These are phyloP conservation scores for Notholithocarpus densiflorus DNA, from an alignment of 306 rosid genomes.

Conservation along the genomic window DNA sequence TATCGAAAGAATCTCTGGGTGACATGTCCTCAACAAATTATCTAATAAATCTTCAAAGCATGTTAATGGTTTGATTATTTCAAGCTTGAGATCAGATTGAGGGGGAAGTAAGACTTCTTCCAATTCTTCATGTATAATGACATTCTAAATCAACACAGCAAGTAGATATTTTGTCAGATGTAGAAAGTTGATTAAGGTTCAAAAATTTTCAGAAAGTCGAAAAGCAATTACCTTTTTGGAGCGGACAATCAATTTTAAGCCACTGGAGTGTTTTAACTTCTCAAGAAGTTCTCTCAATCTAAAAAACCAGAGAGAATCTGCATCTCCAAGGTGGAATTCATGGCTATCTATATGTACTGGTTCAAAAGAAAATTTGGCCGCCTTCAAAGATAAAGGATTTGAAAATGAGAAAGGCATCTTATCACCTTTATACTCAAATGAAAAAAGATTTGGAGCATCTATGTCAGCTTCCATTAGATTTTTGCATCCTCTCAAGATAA, in stretches of 20 bases:
- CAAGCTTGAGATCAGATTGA: constrained; percentile 11
- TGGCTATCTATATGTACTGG: not conserved
- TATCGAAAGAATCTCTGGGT: constrained; percentile 31
- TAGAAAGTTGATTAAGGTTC: not conserved
- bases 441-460: constrained; percentile 31
- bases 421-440: constrained; percentile 40
- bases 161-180: constrained; percentile 3
- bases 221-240: constrained; percentile 35
- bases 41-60: constrained; percentile 17
- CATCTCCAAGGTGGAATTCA: not conserved
- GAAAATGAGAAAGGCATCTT: constrained; percentile 24
- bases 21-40: constrained; percentile 28
- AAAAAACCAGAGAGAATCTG: not conserved
- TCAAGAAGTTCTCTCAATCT: constrained; percentile 14
- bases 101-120: constrained; percentile 17
- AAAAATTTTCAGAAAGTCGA: not conserved
- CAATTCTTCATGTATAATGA: constrained; percentile 38
- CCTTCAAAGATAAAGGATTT: constrained; percentile 11
- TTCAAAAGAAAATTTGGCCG: constrained; percentile 33
- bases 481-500: constrained; percentile 37
- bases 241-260: constrained; percentile 36
- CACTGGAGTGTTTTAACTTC: constrained; percentile 15
- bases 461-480: constrained; percentile 2
- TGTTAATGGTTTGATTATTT: constrained; percentile 32
- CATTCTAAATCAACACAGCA: constrained; percentile 29